phyloP scores from a whole-genome alignment of 352 stramenopile species.

The Globisporangium radiosum region DNA sequence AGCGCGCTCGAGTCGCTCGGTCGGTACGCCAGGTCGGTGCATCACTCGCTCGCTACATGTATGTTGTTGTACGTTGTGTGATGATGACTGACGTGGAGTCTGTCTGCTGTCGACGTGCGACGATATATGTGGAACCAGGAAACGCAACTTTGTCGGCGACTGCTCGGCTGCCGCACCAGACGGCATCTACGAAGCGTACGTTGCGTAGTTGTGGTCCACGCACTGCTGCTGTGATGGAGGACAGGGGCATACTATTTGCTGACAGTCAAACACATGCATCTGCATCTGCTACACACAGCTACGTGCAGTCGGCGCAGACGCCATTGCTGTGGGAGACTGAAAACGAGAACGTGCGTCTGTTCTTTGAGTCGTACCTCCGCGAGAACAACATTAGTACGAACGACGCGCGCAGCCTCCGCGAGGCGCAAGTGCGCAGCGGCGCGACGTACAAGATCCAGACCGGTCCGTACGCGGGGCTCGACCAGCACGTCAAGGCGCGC shows the following conservation, averaged over 20 bases:
- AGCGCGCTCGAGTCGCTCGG: slow-evolving; percentile 38
- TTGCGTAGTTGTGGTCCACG: background rate
- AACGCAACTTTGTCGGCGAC: slow-evolving; percentile 63
- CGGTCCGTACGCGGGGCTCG: slow-evolving; percentile 66
- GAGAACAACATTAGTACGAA: slow-evolving; percentile 72
- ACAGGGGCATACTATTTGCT: too few relatives aligned
- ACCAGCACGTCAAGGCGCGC: slow-evolving; percentile 76
- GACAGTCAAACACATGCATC: background rate
- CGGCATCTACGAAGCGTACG: slow-evolving; percentile 60
- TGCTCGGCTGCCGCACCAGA: slow-evolving; percentile 34
- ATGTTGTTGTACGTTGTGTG: background rate
- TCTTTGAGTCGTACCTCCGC: slow-evolving; percentile 75
- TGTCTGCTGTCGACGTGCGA: background rate
- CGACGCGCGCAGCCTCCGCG: slow-evolving; percentile 49
- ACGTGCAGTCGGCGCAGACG: slow-evolving; percentile 55
- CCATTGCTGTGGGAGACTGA: slow-evolving; percentile 74
- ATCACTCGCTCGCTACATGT: too few relatives aligned
- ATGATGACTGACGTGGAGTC: background rate
- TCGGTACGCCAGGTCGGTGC: slow-evolving; percentile 8
- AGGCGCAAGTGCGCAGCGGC: slow-evolving; percentile 60
- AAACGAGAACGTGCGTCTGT: slow-evolving; percentile 70
- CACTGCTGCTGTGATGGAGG: background rate
- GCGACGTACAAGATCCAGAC: slow-evolving; percentile 78
- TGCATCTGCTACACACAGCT: slow-evolving; percentile 20
- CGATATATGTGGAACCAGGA: slow-evolving; percentile 15